phyloP scores from a whole-genome alignment of 768 basidiomycete species.

The Mycena crocata region DNA sequence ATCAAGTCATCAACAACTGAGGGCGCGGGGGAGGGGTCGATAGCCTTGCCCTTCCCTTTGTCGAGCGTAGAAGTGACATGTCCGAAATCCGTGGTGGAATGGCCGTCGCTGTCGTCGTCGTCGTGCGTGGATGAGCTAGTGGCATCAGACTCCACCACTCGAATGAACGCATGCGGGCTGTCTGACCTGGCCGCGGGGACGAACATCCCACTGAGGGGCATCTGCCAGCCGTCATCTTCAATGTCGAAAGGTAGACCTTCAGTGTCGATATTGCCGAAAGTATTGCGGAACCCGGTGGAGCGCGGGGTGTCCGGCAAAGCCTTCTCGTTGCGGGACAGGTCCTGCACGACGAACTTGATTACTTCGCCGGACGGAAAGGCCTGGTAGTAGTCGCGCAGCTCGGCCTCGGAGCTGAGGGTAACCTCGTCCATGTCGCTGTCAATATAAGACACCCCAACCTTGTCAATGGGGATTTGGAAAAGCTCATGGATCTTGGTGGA shows the following conservation, averaged over 20 bases:
- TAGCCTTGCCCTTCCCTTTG: conserved; percentile 66
- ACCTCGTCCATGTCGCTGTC: conserved; percentile 82
- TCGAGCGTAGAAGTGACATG: conserved; percentile 36
- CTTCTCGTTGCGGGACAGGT: conserved; percentile 58
- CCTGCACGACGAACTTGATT: conserved; percentile 73
- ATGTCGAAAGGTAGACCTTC: conserved; percentile 58
- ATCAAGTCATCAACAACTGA: conserved; percentile 43
- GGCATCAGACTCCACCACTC: conserved; percentile 58
- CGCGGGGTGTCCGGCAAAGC: conserved; percentile 45
- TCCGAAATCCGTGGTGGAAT: conserved; percentile 44
- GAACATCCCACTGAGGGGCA: conserved; percentile 56
- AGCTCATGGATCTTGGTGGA: conserved; percentile 63
- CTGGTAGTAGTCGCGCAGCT: conserved; percentile 79
- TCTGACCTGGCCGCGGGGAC: conserved; percentile 40
- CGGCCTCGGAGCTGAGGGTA: conserved; percentile 80
- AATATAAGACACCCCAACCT: conserved; percentile 76
- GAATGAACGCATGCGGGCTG: conserved; percentile 74
- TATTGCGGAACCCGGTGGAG: conserved; percentile 60
- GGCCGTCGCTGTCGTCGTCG: conserved; percentile 42
- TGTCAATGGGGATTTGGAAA: conserved; percentile 66
- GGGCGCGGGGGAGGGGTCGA: conserved; percentile 35
- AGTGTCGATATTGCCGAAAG: conserved; percentile 61
- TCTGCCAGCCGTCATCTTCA: conserved; percentile 78
- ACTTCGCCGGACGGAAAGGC: conserved; percentile 44
- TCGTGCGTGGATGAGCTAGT: conserved; percentile 41